A percentile compares a stretch with the other conserved stretches of the same genome.
Conservation (phyloP, 2,329 filamentous ascomycete species). For the Stachybotrys elegans region DNA sequence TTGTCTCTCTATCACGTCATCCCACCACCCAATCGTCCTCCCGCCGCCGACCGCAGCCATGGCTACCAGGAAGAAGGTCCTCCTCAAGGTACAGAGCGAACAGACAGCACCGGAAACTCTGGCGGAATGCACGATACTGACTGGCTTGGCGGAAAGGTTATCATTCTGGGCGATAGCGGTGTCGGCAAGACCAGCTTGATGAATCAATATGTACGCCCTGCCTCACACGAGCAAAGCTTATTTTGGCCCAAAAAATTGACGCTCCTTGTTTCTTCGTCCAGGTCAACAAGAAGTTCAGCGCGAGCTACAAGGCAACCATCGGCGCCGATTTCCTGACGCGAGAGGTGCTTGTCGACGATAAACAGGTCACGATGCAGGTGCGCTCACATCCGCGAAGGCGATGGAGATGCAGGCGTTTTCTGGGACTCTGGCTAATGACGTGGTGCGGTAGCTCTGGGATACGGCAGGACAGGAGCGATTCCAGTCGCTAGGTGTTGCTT, state of each 20-base stretch:
- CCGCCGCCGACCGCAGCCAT: conserved; percentile 39
- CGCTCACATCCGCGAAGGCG: conserved; percentile 9
- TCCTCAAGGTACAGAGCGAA: conserved; percentile 64
- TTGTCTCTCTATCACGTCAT: conserved; percentile 28
- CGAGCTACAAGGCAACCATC: conserved; percentile 99
- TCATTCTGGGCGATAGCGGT: conserved; percentile 97
- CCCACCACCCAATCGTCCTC: conserved; percentile 14
- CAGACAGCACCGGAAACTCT: too few species aligned
- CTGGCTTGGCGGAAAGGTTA: conserved; percentile 59
- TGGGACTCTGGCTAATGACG: too few species aligned
- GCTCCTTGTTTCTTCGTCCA: conserved; percentile 29
- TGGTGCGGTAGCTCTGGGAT: conserved; percentile 76
- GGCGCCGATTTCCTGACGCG: conserved; percentile 98
- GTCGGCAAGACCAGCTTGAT: conserved; percentile 99
- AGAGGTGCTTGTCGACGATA: conserved; percentile 94
- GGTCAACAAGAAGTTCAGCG: conserved; percentile 99
- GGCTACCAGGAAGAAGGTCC: conserved; percentile 83
- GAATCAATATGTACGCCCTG: conserved; percentile 98
- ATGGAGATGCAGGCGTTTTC: too few species aligned
- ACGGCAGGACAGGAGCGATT: conserved; percentile 97
- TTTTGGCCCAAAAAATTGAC: too few species aligned
- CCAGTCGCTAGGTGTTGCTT: conserved; percentile 93
- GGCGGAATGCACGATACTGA: conserved; percentile 10
- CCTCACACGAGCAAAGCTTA: too few species aligned
- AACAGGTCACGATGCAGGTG: conserved; percentile 98